Percentiles rank a stretch among this genome's conserved stretches.
Conservation (phyloP, 768 basidiomycete species). For the Tephrocybe rancida region DNA sequence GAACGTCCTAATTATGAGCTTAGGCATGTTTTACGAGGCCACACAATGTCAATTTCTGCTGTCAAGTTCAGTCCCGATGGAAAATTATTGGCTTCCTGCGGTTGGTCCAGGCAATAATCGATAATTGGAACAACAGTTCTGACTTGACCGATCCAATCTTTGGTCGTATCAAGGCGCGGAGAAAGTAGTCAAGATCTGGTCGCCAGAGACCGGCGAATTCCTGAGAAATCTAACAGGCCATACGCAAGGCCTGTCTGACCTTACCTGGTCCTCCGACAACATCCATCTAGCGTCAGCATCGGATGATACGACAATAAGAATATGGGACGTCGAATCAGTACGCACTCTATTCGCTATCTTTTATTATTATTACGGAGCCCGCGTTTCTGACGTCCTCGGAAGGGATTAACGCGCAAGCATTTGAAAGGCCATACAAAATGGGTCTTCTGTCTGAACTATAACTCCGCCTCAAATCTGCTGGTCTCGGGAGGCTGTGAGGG, state of each 20-base stretch:
- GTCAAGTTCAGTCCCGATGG: conserved; percentile 94
- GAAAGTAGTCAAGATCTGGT: conserved; percentile 80
- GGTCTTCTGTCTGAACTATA: conserved; percentile 94
- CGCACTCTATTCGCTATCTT: conserved; percentile 22
- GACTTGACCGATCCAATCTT: conserved; percentile 4
- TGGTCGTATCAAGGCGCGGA: conserved; percentile 60
- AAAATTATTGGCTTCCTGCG: conserved; percentile 80
- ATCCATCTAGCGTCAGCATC: conserved; percentile 86
- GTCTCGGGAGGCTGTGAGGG: conserved; percentile 95
- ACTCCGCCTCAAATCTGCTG: conserved; percentile 82
- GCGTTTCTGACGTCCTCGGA: conserved; percentile 11
- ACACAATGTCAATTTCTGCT: conserved; percentile 82
- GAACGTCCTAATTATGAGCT: conserved; percentile 71
- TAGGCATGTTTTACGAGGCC: conserved; percentile 69
- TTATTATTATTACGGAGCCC: neutral
- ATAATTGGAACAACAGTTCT: conserved; percentile 13
- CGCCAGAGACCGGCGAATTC: conserved; percentile 76
- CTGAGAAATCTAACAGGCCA: conserved; percentile 77
- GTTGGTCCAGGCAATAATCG: conserved; percentile 47
- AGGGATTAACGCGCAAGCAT: conserved; percentile 73
- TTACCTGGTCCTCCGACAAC: conserved; percentile 88
- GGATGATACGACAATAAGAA: conserved; percentile 86
- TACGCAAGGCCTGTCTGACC: conserved; percentile 83
- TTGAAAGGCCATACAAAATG: conserved; percentile 84
- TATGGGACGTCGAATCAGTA: conserved; percentile 87